A percentile compares a stretch with the other conserved stretches of the same genome.
phyloP scores from a whole-genome alignment of 2,329 filamentous ascomycete species.

The Camptophora hylomeconis region DNA sequence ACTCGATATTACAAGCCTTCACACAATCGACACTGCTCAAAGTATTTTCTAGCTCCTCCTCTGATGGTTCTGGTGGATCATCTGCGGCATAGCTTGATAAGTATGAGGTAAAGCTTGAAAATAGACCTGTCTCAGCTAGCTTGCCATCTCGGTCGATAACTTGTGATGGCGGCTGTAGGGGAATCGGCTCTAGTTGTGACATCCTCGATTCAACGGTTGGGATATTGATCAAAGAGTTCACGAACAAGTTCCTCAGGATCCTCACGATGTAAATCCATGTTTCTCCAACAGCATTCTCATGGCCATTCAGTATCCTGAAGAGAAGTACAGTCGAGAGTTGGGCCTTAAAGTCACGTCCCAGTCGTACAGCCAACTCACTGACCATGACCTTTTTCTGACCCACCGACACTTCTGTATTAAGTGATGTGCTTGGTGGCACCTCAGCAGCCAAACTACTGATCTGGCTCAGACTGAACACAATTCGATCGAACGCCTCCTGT shows the following conservation, averaged over 20 bases:
- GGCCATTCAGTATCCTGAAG: slow-evolving; percentile 80
- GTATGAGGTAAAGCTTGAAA: slow-evolving; percentile 90
- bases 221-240: slow-evolving; percentile 73
- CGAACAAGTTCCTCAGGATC: slow-evolving; percentile 90
- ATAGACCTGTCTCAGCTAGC: slow-evolving; percentile 66
- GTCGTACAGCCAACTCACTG: slow-evolving; percentile 89
- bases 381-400: slow-evolving; percentile 94
- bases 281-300: slow-evolving; percentile 60
- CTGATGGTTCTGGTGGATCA: slow-evolving; percentile 91
- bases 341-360: slow-evolving; percentile 84
- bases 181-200: slow-evolving; percentile 60
- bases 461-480: slow-evolving; percentile 76
- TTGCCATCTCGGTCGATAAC: slow-evolving; percentile 79
- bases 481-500: slow-evolving; percentile 79
- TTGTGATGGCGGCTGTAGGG: slow-evolving; percentile 80
- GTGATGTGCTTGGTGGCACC: slow-evolving; percentile 61
- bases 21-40: slow-evolving; percentile 90
- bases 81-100: slow-evolving; percentile 98
- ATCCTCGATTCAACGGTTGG: slow-evolving; percentile 39
- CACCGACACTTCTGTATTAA: slow-evolving; percentile 86
- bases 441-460: slow-evolving; percentile 80
- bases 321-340: slow-evolving; percentile 91
- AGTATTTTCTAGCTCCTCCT: slow-evolving; percentile 93
- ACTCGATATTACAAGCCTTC: slow-evolving; percentile 71
- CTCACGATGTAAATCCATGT: slow-evolving; percentile 56